Evolutionary conservation across 1,284 basidiomycete genomes (phyloP), one percentile per base, ranked within the genome.

Genomic region (Agroathelia rolfsii): DNA sequence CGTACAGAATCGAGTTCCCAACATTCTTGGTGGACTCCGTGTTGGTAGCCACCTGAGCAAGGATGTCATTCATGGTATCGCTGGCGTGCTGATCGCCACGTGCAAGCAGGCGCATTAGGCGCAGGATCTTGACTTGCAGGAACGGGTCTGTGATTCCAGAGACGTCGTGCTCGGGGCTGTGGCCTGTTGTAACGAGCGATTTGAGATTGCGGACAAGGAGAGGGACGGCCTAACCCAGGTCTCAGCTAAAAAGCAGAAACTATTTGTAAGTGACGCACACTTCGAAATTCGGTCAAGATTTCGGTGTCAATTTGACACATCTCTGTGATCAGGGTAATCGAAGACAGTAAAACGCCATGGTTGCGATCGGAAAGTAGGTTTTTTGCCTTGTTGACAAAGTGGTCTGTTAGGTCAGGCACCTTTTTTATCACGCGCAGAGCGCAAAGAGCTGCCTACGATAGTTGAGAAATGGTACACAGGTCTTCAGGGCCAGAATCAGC

Each of bases 151-250:
- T 97, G 56, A 98, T 94, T 18, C 95, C 95, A 17, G 89, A 89
- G n/a, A 99, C 95, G 48, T 99, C 95, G 52, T 98, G 95, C 55
- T 99, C 95, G 14, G 95, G 94, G 45, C 90, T 95, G 58, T 97
- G 97, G 12, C 94, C 94, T 2, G 94, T 96, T 0, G 94, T 93
- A 30, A 92, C 89, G 28, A 98, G 66, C 3, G 88, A 85, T 56
- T 98, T 98, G 45, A 99, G 72, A 52, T 96, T 92, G 42, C 92
- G 83, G 29, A 98, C 93, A 12, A 99, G 80, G 6, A 94, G 63
- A 2, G 90, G 87, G 3, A 96, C 93, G 30, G 87, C 88, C 84
- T 94, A 44, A 5, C 15, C 40, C 32, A 30, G 24, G 29, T 9
- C 19, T 34, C 18, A 35, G 34, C 32, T 16, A 27, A 16, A 32